phyloP scores from a whole-genome alignment of 352 stramenopile genomes.

The Phytophthora sp. region DNA sequence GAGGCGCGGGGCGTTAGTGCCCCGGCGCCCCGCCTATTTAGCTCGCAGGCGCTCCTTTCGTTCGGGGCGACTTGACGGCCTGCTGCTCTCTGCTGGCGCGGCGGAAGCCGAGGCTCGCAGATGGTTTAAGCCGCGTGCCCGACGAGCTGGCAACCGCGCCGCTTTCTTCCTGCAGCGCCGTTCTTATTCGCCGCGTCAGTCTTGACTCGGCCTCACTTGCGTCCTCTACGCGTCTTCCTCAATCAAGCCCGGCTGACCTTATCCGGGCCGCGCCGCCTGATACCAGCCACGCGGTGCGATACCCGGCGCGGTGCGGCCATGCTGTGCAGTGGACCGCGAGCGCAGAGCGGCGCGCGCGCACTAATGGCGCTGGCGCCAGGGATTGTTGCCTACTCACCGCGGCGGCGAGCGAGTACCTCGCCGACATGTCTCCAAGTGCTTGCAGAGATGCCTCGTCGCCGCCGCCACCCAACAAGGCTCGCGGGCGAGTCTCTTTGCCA shows the following conservation, averaged over 20 bases:
- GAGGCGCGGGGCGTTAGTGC: constrained; percentile 38
- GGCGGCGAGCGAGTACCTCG: not conserved
- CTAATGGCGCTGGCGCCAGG: constrained; percentile 20
- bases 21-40: constrained; percentile 8
- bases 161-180: not conserved
- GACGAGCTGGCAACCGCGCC: no score
- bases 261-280: constrained; percentile 6
- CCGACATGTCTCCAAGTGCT: constrained; percentile 29
- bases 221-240: constrained; percentile 1
- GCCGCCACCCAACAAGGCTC: constrained; percentile 26
- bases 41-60: constrained; percentile 20
- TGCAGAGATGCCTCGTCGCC: constrained; percentile 26
- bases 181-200: constrained; percentile 13
- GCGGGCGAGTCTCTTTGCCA: constrained; percentile 13
- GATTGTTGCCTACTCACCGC: constrained; percentile 14
- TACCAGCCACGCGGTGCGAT: constrained; percentile 8
- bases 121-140: constrained; percentile 3
- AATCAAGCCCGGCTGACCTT: constrained; percentile 3
- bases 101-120: constrained; percentile 6
- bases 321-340: constrained; percentile 19
- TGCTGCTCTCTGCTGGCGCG: constrained; percentile 21
- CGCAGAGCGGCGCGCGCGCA: not conserved
- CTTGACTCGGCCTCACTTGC: constrained; percentile 5
- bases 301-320: constrained; percentile 11
- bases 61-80: constrained; percentile 28